Conservation (phyloP, 2,329 filamentous ascomycete genomes). For the Corniculantispora saksenae region DNA sequence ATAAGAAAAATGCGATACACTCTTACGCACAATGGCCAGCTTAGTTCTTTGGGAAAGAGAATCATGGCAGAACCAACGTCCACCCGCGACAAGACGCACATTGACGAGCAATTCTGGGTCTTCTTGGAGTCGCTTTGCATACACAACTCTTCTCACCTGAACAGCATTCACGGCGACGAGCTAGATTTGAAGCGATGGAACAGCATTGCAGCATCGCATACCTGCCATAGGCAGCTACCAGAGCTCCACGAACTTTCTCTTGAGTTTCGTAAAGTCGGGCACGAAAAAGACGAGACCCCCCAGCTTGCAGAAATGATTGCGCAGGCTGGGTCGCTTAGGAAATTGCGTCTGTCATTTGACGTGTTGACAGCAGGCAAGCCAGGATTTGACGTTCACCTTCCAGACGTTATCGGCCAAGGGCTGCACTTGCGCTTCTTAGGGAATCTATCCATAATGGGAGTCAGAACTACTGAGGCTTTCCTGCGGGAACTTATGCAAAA, state of each 20-base stretch:
- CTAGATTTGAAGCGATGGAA: neutral
- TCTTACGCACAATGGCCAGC: neutral
- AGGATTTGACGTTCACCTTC: neutral
- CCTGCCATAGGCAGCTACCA: neutral
- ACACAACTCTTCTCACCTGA: neutral
- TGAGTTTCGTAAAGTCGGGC: neutral
- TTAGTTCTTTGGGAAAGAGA: neutral
- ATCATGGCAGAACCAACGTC: neutral
- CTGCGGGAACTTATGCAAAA: neutral
- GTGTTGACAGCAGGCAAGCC: neutral
- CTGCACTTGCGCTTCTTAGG: neutral
- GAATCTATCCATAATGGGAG: neutral
- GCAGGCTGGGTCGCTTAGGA: neutral
- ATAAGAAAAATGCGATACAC: neutral
- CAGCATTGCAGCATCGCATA: neutral
- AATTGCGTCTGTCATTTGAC: neutral
- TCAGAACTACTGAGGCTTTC: neutral
- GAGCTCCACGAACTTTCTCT: neutral
- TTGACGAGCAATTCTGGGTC: neutral
- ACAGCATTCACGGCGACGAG: neutral
- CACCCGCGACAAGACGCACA: neutral
- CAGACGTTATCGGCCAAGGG: neutral
- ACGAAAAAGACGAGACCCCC: neutral
- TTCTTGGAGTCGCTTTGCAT: neutral
- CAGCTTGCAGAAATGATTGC: neutral